These are phyloP conservation scores for Phyllosticta capitalensis DNA, from an alignment of 2,329 filamentous ascomycete species.

Conservation along the genomic window DNA sequence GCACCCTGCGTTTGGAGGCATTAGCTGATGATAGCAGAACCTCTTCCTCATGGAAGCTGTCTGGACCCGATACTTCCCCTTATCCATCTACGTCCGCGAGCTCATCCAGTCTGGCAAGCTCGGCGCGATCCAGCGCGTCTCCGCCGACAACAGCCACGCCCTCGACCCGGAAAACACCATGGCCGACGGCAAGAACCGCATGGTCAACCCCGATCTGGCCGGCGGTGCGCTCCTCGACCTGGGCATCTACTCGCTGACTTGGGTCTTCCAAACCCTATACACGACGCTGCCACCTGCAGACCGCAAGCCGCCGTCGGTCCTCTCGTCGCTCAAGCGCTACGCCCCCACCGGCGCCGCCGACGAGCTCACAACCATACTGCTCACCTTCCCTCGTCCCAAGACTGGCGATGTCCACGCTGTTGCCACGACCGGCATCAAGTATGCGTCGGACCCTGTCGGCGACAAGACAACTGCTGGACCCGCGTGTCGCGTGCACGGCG, in stretches of 20 bases:
- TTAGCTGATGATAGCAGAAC: constrained; percentile 25
- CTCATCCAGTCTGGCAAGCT: constrained; percentile 47
- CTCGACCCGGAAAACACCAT: constrained; percentile 51
- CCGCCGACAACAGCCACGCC: constrained; percentile 51
- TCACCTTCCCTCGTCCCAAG: constrained; percentile 57
- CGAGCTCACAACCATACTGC: constrained; percentile 66
- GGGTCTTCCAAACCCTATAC: constrained; percentile 85
- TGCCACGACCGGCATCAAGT: constrained; percentile 40
- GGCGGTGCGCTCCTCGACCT: constrained; percentile 77
- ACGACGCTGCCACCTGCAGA: constrained; percentile 54
- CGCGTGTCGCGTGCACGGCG: constrained; percentile 69
- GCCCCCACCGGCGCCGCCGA: constrained; percentile 66
- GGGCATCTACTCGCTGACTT: constrained; percentile 81
- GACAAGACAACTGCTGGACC: constrained; percentile 49
- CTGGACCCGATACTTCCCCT: constrained; percentile 82
- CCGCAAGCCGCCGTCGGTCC: constrained; percentile 57
- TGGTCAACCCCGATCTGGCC: constrained; percentile 75
- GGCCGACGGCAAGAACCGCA: constrained; percentile 49
- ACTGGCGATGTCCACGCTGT: constrained; percentile 57
- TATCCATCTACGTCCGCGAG: constrained; percentile 66
- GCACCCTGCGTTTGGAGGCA: not conserved
- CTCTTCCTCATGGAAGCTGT: constrained; percentile 51
- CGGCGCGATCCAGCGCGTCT: constrained; percentile 47
- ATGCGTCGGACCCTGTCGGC: constrained; percentile 49
- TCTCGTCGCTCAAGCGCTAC: constrained; percentile 58